Evolutionary conservation across 2,329 filamentous ascomycete species (phyloP), one percentile per base, ranked within the genome.

Genomic region (Penicillium polonicum): DNA sequence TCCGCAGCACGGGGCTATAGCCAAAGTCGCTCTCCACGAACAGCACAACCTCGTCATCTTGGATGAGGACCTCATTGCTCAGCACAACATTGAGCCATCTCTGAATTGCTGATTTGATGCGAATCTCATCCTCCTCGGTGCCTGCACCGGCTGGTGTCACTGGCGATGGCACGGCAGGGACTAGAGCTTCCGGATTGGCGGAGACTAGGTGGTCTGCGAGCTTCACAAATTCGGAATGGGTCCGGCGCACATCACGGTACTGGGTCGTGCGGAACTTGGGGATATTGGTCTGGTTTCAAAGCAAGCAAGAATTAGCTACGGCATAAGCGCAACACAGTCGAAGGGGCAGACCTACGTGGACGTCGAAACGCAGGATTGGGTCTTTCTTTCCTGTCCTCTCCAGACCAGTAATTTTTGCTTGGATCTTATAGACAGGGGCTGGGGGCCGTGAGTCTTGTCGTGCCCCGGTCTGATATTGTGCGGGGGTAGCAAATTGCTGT

Each of bases 21-120:
- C 94, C 94, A 74, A 97, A 97, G 74, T 99, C 94, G 72, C 91
- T 96, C 77, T 99, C 94, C n/a, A 99, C 92, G 69, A 99, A 99
- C 59, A 97, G 87, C 5, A 97, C 86, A 86, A 97, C 93, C 77
- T 99, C 94, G 61, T 97, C 93, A 72, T 99, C 94, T 61, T 89
- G 86, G 81, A 96, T 96, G 8, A 99, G 84, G 1, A 95, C 87
- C 36, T 97, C 92, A 67, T 94, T 97, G 69, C 85, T 85, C 78
- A 94, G 96, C 21, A 99, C 89, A 58, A 90, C 90, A 74, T 96
- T 97, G 68, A 99, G 83, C 94, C 94, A 99, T 72, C 92, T 84
- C 77, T 99, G 94, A 79, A 99, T 85, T 9, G 91, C 84, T 1
- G 87, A 86, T 77, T 97, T 97, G 61, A 97, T 90, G 15, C 94